These are phyloP conservation scores for Davidsoniella eucalypti DNA, from an alignment of 2,329 filamentous ascomycete species.

Conservation along the genomic window DNA sequence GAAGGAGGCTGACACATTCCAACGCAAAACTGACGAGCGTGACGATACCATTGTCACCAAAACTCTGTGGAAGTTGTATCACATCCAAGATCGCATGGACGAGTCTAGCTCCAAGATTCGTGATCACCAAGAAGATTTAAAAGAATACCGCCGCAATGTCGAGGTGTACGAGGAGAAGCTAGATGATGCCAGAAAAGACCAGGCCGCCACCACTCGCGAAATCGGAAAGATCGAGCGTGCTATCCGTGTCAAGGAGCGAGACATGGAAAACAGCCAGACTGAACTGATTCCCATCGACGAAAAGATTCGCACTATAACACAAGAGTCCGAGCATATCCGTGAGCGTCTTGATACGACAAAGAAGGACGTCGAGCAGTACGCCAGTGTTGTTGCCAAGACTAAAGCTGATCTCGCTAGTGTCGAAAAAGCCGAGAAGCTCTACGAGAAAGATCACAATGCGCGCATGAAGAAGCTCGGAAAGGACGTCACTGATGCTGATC, in stretches of 20 bases:
- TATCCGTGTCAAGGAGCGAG: constrained; percentile 73
- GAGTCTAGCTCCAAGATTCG: constrained; percentile 81
- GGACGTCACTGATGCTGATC: constrained; percentile 68
- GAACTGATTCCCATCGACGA: constrained; percentile 78
- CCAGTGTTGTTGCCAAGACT: constrained; percentile 50
- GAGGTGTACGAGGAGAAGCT: constrained; percentile 68
- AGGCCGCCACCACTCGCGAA: constrained; percentile 58
- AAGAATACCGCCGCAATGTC: constrained; percentile 77
- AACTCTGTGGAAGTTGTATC: constrained; percentile 90
- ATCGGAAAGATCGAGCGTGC: constrained; percentile 68
- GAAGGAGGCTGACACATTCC: constrained; percentile 83
- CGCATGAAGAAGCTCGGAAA: constrained; percentile 74
- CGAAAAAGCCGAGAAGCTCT: constrained; percentile 78
- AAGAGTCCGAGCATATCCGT: constrained; percentile 52
- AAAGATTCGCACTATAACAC: constrained; percentile 66
- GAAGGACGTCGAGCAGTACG: constrained; percentile 62
- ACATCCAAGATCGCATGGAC: constrained; percentile 86
- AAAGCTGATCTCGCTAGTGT: constrained; percentile 68
- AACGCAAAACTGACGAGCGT: constrained; percentile 75
- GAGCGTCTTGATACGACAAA: constrained; percentile 52
- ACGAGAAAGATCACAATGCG: constrained; percentile 75
- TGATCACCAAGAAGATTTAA: constrained; percentile 85
- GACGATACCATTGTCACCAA: constrained; percentile 86
- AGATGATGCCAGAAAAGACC: constrained; percentile 69
- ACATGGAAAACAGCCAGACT: constrained; percentile 74